A percentile compares a stretch with the other conserved stretches of the same genome.
Evolutionary conservation across 139 green algal species (phyloP).

Genomic region (Picochlorum sp.): DNA sequence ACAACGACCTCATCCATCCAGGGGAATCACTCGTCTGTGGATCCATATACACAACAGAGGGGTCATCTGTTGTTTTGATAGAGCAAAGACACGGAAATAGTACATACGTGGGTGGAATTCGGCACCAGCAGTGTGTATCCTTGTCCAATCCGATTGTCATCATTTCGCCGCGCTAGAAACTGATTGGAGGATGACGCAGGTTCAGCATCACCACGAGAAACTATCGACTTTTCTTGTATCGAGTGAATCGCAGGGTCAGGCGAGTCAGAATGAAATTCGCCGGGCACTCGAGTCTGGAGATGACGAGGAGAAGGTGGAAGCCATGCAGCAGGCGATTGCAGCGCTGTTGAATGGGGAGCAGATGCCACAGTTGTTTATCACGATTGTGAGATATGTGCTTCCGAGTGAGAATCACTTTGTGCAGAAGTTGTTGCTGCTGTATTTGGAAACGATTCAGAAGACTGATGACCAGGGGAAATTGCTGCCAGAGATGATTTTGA

Average conservation of each 20-base stretch:
- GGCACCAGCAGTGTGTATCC: too few relatives aligned
- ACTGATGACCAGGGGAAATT: constrained; percentile 90
- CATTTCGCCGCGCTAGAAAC: constrained; percentile 4
- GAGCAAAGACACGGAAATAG: too few relatives aligned
- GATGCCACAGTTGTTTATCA: constrained; percentile 96
- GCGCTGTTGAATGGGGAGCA: constrained; percentile 91
- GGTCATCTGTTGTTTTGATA: too few relatives aligned
- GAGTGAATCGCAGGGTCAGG: constrained; percentile 62
- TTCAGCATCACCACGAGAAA: constrained; percentile 44
- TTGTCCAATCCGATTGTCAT: too few relatives aligned
- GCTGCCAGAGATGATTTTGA: constrained; percentile 99
- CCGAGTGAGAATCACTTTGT: constrained; percentile 95
- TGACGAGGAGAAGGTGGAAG: constrained; percentile 65
- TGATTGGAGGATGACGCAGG: background rate
- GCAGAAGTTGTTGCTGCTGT: constrained; percentile 97
- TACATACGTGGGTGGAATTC: too few relatives aligned
- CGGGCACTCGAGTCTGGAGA: constrained; percentile 85
- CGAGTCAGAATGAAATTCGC: constrained; percentile 79
- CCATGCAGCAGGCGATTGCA: constrained; percentile 93
- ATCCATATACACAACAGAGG: too few relatives aligned
- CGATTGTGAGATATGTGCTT: constrained; percentile 97
- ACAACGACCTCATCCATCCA: too few relatives aligned
- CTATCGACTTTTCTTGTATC: constrained; percentile 92
- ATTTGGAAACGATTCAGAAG: constrained; percentile 99
- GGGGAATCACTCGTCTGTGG: too few relatives aligned